Conservation (phyloP, 2,329 filamentous ascomycete genomes). For the Penicillium thymicola region DNA sequence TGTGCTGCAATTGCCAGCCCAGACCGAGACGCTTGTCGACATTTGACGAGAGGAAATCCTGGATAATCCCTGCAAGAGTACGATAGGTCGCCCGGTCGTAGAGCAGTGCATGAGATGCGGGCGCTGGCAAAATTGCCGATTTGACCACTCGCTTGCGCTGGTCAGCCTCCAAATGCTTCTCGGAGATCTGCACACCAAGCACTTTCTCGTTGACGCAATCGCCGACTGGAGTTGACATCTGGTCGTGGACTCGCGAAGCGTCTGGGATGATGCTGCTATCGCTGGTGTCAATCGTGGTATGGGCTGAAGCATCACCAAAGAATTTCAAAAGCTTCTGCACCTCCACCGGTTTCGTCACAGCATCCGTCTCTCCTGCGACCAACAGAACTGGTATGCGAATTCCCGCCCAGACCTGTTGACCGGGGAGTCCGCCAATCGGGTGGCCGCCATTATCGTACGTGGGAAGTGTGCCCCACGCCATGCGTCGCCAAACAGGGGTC, state of each 20-base stretch:
- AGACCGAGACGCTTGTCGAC: slow-evolving; percentile 75
- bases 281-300: slow-evolving; percentile 26
- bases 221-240: slow-evolving; percentile 14
- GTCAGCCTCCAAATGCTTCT: slow-evolving; percentile 16
- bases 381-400: slow-evolving; percentile 73
- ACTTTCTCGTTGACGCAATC: slow-evolving; percentile 27
- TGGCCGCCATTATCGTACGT: slow-evolving; percentile 48
- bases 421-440: slow-evolving; percentile 63
- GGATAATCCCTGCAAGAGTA: slow-evolving; percentile 74
- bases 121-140: slow-evolving; percentile 67
- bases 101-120: slow-evolving; percentile 78
- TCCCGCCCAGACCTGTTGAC: slow-evolving; percentile 66
- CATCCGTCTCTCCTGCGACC: slow-evolving; percentile 73
- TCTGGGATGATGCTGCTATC: slow-evolving; percentile 30
- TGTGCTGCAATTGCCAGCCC: slow-evolving; percentile 86
- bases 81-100: slow-evolving; percentile 75
- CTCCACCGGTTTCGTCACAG: slow-evolving; percentile 69
- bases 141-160: slow-evolving; percentile 57
- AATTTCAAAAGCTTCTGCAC: slow-evolving; percentile 62
- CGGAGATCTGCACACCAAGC: slow-evolving; percentile 25
- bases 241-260: slow-evolving; percentile 30
- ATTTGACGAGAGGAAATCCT: slow-evolving; percentile 72
- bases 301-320: slow-evolving; percentile 31
- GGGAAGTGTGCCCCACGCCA: slow-evolving; percentile 70
- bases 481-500: slow-evolving; percentile 77